Evolutionary conservation across 2,329 filamentous ascomycete genomes (phyloP).

Genomic region (Colletotrichum viniferum): DNA sequence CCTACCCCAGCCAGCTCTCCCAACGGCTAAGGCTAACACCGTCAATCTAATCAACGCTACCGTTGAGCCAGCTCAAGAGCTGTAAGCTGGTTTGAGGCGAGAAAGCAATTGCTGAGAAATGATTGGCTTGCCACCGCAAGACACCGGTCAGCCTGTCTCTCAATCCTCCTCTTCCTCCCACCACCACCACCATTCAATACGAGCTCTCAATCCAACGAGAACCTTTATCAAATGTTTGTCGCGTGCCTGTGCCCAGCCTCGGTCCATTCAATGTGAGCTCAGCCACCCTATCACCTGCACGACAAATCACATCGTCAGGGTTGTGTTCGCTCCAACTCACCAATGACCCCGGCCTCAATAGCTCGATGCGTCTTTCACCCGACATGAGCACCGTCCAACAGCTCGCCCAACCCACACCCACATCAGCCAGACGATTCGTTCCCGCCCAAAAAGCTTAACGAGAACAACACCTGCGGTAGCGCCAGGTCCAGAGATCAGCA

Average conservation of each 20-base stretch:
- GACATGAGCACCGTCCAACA: not conserved
- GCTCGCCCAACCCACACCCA: not conserved
- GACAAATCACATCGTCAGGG: conserved; percentile 9
- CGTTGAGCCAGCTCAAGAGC: not conserved
- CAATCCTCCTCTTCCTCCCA: not conserved
- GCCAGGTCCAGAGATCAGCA: conserved; percentile 8
- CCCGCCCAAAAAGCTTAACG: conserved; percentile 3
- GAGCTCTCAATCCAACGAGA: not conserved
- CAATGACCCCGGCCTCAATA: not conserved
- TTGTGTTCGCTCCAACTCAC: not conserved
- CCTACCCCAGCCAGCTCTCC: not conserved
- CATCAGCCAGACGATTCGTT: conserved; percentile 3
- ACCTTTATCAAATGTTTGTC: not conserved
- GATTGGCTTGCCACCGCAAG: not conserved
- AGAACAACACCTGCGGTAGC: conserved; percentile 5
- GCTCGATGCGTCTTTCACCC: not conserved
- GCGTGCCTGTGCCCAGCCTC: not conserved
- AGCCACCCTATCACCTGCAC: not conserved
- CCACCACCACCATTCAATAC: not conserved
- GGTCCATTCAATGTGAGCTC: not conserved
- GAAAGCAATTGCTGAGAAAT: not conserved
- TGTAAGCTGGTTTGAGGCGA: not conserved
- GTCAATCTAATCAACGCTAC: not conserved
- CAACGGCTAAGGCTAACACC: not conserved
- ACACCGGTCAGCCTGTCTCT: not conserved